Evolutionary conservation across 2,329 filamentous ascomycete species (phyloP).

Genomic region (Furcasterigmium furcatum): DNA sequence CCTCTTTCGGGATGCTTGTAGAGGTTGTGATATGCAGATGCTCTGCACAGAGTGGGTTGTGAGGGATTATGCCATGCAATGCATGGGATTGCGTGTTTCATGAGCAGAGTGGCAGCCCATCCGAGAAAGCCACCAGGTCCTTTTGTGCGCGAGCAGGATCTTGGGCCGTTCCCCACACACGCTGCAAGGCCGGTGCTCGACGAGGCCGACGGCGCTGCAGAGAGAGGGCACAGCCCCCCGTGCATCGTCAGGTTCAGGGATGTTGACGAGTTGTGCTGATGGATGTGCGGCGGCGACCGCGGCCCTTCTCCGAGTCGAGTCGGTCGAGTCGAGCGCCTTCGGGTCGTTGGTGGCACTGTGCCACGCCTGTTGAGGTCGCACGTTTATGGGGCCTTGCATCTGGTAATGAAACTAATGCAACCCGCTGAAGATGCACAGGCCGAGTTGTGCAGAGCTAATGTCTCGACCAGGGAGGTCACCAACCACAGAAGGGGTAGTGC

Average conservation of each 20-base stretch:
- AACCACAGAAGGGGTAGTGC: conserved; percentile 1
- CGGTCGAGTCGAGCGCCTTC: too few species aligned
- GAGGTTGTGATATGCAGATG: neutral
- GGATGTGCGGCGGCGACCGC: conserved; percentile 10
- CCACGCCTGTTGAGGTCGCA: conserved; percentile 5
- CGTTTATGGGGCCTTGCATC: conserved; percentile 3
- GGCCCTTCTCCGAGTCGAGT: conserved; percentile 10
- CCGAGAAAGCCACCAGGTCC: conserved; percentile 3
- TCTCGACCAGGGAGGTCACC: conserved; percentile 9
- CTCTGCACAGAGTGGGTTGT: conserved; percentile 5
- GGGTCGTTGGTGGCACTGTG: neutral
- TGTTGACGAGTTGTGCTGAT: conserved; percentile 3
- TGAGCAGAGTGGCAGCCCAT: conserved; percentile 3
- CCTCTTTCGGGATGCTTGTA: conserved; percentile 8
- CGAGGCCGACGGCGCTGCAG: too few species aligned
- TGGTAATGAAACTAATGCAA: conserved; percentile 9
- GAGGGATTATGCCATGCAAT: conserved; percentile 12
- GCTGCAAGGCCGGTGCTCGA: too few species aligned
- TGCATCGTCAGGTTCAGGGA: too few species aligned
- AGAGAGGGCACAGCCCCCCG: too few species aligned
- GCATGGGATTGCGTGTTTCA: conserved; percentile 9
- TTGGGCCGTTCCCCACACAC: conserved; percentile 3
- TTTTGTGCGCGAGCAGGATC: conserved; percentile 1
- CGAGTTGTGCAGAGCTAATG: conserved; percentile 12
- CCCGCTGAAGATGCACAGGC: conserved; percentile 1